Evolutionary conservation across 192 early-diverging fungal genomes (phyloP).

Genomic region (Dissophora globulifera): DNA sequence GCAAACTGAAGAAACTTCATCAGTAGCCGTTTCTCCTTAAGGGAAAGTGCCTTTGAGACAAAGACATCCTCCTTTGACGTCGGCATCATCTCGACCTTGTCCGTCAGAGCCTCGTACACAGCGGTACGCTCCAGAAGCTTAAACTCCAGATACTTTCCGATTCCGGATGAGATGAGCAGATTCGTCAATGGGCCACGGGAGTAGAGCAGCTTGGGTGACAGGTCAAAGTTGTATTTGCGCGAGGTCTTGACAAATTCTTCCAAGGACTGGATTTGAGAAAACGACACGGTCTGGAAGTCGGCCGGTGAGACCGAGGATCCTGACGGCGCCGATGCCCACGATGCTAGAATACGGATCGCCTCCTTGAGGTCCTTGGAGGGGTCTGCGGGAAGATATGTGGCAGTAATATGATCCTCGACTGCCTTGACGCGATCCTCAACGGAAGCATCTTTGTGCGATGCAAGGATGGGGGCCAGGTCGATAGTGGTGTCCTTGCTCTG

Average conservation of each 20-base stretch:
- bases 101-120: slow-evolving; percentile 54
- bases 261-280: slow-evolving; percentile 39
- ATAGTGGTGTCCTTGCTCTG: slow-evolving; percentile 1
- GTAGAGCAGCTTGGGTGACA: slow-evolving; percentile 74
- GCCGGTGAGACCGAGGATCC: slow-evolving; percentile 1
- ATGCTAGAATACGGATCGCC: slow-evolving; percentile 30
- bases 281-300: slow-evolving; percentile 14
- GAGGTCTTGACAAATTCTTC: slow-evolving; percentile 56
- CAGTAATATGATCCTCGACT: slow-evolving; percentile 24
- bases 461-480: slow-evolving; percentile 22
- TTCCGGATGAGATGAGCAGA: slow-evolving; percentile 76
- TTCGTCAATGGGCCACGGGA: slow-evolving; percentile 79
- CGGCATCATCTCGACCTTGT: slow-evolving; percentile 71
- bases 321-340: slow-evolving; percentile 26
- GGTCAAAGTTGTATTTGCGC: slow-evolving; percentile 74
- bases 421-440: slow-evolving; percentile 25
- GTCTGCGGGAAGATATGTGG: neutral
- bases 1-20: slow-evolving; percentile 88
- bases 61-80: slow-evolving; percentile 94
- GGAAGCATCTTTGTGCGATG: slow-evolving; percentile 18
- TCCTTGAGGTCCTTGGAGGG: slow-evolving; percentile 40
- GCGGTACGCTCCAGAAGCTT: slow-evolving; percentile 79
- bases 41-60: slow-evolving; percentile 72
- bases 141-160: slow-evolving; percentile 91
- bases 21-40: slow-evolving; percentile 89